Evolutionary conservation across 73 alveolate species (phyloP), one percentile per base, ranked within the genome.

Genomic region (Paramecium sonneborni): DNA sequence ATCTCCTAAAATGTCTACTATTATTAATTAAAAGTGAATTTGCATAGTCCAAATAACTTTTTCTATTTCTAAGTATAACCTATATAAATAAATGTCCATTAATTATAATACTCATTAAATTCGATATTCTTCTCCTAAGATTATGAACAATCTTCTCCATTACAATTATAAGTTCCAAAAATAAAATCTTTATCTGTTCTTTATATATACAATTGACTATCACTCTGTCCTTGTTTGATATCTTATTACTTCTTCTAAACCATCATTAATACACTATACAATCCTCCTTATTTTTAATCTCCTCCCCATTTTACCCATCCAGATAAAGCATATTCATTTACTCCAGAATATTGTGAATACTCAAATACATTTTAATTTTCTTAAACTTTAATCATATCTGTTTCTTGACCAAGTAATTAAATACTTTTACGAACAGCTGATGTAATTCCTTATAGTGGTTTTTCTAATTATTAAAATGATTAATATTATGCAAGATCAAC

Each of bases 231-330:
- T 44, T 20, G 7, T 24, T 43, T 79, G 30, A 79, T 79, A 79
- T 79, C 90, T 79, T n/a, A 24, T 39, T 23, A 41, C 6, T 44
- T 79, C 52, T 79, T 79, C 48, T 79, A n/a, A 24, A 79, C 55
- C 76, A 79, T 18, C 41, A 46, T 39, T 28, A 79, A 26, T 14
- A 79, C 21, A 41, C 55, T 79, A 23, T 0, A 30, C 5, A 79
- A 41, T 20, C 69, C 69, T 23, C 90, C 90, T 26, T 39, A 24
- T 3, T 15, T 41, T 43, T 79, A 23, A 12, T 44, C 55, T 18
- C 55, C 90, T n/a, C 48, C 74, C 90, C 90, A 79, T 79, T 46
- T 79, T 0, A 44, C 74, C 90, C 90, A 79, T 12, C 90, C 90
- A 4, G 90, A 79, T 39, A 79, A 23, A 9, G 90, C 70, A 79